A percentile compares a stretch with the other conserved stretches of the same genome.
Conservation (phyloP, 1,284 basidiomycete genomes). For the Fomitiporia mediterranea region DNA sequence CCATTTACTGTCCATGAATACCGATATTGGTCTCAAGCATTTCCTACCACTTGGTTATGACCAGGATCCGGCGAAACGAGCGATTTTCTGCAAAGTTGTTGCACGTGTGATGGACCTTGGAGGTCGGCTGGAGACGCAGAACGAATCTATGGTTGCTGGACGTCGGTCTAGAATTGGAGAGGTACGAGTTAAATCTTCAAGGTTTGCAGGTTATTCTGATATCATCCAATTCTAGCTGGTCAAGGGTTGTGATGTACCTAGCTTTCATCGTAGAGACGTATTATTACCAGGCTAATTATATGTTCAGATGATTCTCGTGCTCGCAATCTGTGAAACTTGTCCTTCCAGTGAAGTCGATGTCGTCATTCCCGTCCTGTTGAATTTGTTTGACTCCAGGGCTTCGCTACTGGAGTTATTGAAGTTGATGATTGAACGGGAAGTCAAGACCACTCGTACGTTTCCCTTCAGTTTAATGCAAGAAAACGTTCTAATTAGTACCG, state of each 20-base stretch:
- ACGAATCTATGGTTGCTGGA: slow-evolving; percentile 46
- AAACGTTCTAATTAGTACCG: slow-evolving; percentile 5
- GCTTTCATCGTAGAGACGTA: background rate
- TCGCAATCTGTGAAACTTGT: slow-evolving; percentile 85
- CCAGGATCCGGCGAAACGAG: slow-evolving; percentile 64
- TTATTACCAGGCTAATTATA: background rate
- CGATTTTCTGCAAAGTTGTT: slow-evolving; percentile 87
- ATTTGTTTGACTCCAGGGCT: slow-evolving; percentile 78
- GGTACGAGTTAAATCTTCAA: slow-evolving; percentile 38
- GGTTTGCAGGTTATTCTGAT: slow-evolving; percentile 6
- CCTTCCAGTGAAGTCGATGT: slow-evolving; percentile 75
- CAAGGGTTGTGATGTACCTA: slow-evolving; percentile 64
- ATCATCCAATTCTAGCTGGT: slow-evolving; percentile 48
- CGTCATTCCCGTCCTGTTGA: slow-evolving; percentile 82
- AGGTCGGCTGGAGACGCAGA: slow-evolving; percentile 61
- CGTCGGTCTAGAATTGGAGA: slow-evolving; percentile 62
- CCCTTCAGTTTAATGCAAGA: background rate
- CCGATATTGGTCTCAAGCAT: slow-evolving; percentile 87
- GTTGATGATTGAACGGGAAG: slow-evolving; percentile 80
- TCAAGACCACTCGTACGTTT: slow-evolving; percentile 63
- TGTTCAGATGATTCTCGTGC: slow-evolving; percentile 63
- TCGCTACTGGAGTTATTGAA: slow-evolving; percentile 74
- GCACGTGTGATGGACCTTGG: slow-evolving; percentile 81
- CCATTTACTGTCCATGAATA: slow-evolving; percentile 79
- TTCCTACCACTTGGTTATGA: slow-evolving; percentile 81